Base-by-base conservation (phyloP, 2,329 filamentous ascomycete genomes). In the Diaporthe longicolla region DNA sequence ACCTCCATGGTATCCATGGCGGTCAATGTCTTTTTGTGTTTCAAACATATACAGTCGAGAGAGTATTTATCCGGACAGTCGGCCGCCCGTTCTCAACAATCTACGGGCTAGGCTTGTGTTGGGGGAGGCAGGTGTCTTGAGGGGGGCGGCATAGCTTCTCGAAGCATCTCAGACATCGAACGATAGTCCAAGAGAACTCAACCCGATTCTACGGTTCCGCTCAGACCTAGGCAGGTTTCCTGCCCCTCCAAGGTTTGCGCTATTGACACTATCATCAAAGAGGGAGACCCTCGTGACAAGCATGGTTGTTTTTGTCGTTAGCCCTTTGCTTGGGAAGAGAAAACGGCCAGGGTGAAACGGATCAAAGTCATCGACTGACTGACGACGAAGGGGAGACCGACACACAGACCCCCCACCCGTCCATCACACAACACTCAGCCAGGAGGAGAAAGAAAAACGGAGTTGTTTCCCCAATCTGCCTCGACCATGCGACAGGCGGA, bases 401-500 rank as follows among this genome's bases (percentile, higher is more conserved):
- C 69, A 71, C 69, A 61, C 69, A 61, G 69, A 63, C 57, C 70
- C 37, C 45, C 55, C 45, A 19, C 24, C 57, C 69, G 35, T 61
- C 59, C 37, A 71, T 71, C 70, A 71, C 70, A 54, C 57, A 63
- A 63, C 1, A 26, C 68, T 54, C 54, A 58, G 52, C 21, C 37
- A 66, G 63, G 43, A 52, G 63, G 45, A 40, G 63, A 40, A 8
- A 26, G 63, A 50, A 66, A 52, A 71, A 45, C 57, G 70, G 70
- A 45, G 35, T 19, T 54, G 55, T 55, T 52, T 63, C 37, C 57
- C 70, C 70, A 71, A 71, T 61, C 55, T 59, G 69, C n/a, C 40
- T n/a, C 57, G 43, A 50, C 55, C 45, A 54, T 71, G 55, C 70
- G 70, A 61, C 45, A 29, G 54, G 57, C 70, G 70, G 70, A 71